Conservation (phyloP, 805 yeast genomes). For the Teunomyces gatunensis region DNA sequence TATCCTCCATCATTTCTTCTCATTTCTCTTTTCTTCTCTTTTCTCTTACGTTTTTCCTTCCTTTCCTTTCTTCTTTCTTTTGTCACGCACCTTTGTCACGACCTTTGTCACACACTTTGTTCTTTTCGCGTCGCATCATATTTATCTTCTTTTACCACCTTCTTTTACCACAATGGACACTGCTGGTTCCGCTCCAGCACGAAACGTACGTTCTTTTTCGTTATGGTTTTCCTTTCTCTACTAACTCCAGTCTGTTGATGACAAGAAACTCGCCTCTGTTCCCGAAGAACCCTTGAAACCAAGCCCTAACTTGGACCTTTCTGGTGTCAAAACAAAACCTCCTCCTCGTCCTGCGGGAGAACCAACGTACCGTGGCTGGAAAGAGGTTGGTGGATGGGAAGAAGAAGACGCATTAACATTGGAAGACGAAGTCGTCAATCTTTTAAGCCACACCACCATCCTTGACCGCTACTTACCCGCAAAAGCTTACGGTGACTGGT, state of each 20-base stretch:
- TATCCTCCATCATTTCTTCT: neutral
- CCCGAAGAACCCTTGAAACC: slow-evolving; percentile 18
- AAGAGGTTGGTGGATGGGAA: slow-evolving; percentile 87
- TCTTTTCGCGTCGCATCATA: neutral
- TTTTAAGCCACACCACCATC: slow-evolving; percentile 66
- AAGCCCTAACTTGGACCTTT: slow-evolving; percentile 38
- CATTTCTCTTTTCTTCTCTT: too few relatives aligned
- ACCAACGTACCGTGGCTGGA: slow-evolving; percentile 88
- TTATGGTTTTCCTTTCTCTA: too few relatives aligned
- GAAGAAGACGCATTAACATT: slow-evolving; percentile 59
- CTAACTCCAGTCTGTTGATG: slow-evolving; percentile 12
- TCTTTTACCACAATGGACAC: neutral
- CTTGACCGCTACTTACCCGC: slow-evolving; percentile 77
- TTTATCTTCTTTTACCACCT: neutral
- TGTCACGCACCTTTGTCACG: neutral
- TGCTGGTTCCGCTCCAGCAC: neutral
- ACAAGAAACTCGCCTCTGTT: neutral
- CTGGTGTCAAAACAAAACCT: slow-evolving; percentile 33
- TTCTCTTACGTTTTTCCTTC: neutral
- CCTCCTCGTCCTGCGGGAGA: slow-evolving; percentile 52
- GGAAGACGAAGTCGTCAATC: slow-evolving; percentile 72
- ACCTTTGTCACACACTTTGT: too few relatives aligned
- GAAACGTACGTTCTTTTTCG: neutral
- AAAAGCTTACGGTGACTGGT: slow-evolving; percentile 90
- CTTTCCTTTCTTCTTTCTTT: neutral